Conservation (phyloP, 139 green algal species). For the Diplosphaera chodatii region DNA sequence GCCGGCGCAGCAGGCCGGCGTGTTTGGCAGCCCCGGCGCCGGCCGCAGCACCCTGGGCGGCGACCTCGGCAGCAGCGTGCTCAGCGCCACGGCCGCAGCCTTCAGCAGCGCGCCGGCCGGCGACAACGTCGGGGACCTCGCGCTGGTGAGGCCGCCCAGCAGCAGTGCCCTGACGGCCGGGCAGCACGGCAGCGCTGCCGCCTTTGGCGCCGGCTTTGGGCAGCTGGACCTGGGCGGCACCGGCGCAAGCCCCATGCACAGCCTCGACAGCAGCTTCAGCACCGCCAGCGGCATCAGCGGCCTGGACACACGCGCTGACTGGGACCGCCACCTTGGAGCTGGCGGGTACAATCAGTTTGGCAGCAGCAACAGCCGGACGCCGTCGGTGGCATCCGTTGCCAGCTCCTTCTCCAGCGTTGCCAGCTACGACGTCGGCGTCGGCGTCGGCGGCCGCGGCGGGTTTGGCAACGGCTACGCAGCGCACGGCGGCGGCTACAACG, state of each 20-base stretch:
- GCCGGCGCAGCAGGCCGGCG: too few species aligned
- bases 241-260: not conserved
- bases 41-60: not conserved
- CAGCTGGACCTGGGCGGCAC: not conserved
- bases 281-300: too few species aligned
- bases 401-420: not conserved
- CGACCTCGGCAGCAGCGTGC: too few species aligned
- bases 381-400: not conserved
- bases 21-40: too few species aligned
- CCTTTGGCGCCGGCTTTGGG: not conserved
- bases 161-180: not conserved
- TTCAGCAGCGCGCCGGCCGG: too few species aligned
- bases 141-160: not conserved
- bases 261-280: not conserved
- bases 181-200: too few species aligned
- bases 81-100: too few species aligned
- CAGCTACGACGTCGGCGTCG: not conserved
- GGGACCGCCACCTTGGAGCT: not conserved
- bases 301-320: not conserved
- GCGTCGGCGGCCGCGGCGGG: too few species aligned
- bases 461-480: too few species aligned
- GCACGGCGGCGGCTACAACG: not conserved
- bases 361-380: not conserved
- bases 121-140: not conserved
- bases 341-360: too few species aligned